These are phyloP conservation scores for Jacaranda mimosifolia DNA, from an alignment of 257 asterid genomes.

Conservation along the genomic window DNA sequence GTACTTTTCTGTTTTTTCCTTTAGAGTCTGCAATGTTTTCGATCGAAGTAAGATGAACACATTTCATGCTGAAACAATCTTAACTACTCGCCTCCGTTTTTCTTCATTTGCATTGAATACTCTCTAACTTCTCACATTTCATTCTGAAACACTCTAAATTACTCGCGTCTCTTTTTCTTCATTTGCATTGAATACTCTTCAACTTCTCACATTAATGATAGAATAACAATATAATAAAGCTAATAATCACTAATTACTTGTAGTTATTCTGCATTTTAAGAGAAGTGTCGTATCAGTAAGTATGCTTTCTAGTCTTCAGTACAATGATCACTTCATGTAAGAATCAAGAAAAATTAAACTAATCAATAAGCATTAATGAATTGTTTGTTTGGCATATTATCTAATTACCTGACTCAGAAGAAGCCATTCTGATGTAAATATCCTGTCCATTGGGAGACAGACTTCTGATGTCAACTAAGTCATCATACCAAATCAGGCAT, in stretches of 20 bases:
- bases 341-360: background rate
- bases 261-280: no score
- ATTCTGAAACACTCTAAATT: no score
- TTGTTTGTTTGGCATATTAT: background rate
- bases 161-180: no score
- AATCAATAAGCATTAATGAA: background rate
- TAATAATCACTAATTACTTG: no score
- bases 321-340: background rate
- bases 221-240: no score
- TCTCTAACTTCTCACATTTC: background rate
- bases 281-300: no score
- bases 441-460: slow-evolving; percentile 32
- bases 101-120: background rate
- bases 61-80: background rate
- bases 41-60: background rate
- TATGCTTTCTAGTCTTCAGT: no score
- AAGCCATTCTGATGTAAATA: slow-evolving; percentile 44
- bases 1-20: background rate
- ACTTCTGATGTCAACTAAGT: slow-evolving; percentile 40
- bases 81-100: background rate
- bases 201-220: no score
- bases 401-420: slow-evolving; percentile 37
- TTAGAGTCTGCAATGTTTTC: slow-evolving; percentile 2
- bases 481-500: slow-evolving; percentile 46
- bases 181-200: no score